Percentiles rank a stretch among this genome's conserved stretches.
Evolutionary conservation across 805 yeast genomes (phyloP).

Genomic region (Metschnikowia continentalis): DNA sequence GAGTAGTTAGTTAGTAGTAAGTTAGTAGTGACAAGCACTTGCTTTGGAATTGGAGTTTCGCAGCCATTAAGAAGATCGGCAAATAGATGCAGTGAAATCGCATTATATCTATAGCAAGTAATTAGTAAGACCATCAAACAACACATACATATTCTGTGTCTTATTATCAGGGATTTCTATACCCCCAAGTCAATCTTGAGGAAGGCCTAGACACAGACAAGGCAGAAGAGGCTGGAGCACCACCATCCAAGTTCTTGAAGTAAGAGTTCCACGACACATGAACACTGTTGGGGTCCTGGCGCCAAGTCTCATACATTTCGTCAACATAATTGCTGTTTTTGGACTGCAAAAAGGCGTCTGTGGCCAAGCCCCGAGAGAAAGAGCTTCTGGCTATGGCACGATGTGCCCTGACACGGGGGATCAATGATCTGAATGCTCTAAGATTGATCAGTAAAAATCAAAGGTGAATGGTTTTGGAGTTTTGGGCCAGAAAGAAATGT

Average conservation of each 20-base stretch:
- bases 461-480: background rate
- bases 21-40: constrained; percentile 70
- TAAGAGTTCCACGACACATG: constrained; percentile 97
- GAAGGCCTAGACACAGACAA: constrained; percentile 87
- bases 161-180: constrained; percentile 79
- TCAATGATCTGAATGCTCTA: constrained; percentile 39
- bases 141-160: constrained; percentile 81
- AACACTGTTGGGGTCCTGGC: constrained; percentile 81
- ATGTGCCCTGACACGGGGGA: constrained; percentile 32
- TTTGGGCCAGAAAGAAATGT: constrained; percentile 3
- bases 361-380: constrained; percentile 28
- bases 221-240: constrained; percentile 65
- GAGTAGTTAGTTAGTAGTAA: too few species aligned
- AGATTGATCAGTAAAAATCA: constrained; percentile 27
- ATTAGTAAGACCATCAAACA: constrained; percentile 93
- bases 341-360: constrained; percentile 78
- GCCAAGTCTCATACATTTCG: constrained; percentile 97
- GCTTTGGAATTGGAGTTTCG: constrained; percentile 64
- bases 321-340: constrained; percentile 89
- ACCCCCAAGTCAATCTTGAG: constrained; percentile 83
- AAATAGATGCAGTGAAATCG: constrained; percentile 89
- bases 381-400: constrained; percentile 22
- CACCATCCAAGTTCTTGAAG: constrained; percentile 82
- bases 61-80: constrained; percentile 90
- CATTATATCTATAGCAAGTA: constrained; percentile 81